phyloP scores from a whole-genome alignment of 2,329 filamentous ascomycete genomes.

The Cladophialophora carrionii region DNA sequence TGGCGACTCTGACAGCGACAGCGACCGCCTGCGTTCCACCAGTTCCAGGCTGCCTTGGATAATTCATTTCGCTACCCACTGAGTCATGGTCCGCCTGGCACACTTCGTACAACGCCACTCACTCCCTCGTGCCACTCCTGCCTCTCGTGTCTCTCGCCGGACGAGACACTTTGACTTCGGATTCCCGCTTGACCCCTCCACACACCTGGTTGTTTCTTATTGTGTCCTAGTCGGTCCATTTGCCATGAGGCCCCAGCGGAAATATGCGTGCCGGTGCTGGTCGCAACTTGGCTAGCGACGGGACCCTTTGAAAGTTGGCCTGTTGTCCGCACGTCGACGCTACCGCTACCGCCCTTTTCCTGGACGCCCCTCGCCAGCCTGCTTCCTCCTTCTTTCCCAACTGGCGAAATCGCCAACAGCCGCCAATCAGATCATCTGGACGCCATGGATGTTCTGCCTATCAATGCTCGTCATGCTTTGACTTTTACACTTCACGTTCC shows the following conservation, averaged over 20 bases:
- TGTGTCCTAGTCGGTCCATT: neutral
- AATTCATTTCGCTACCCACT: conserved; percentile 11
- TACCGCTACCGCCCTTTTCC: conserved; percentile 23
- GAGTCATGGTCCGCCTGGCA: conserved; percentile 3
- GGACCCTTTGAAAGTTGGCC: conserved; percentile 11
- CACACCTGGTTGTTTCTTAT: neutral
- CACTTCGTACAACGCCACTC: conserved; percentile 5
- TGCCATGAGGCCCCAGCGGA: conserved; percentile 2
- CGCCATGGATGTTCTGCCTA: conserved; percentile 15
- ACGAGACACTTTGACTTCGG: neutral
- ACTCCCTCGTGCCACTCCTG: neutral
- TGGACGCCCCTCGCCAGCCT: conserved; percentile 32
- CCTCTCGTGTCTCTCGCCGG: neutral
- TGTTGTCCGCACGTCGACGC: conserved; percentile 24
- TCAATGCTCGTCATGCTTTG: conserved; percentile 25
- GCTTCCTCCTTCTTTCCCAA: conserved; percentile 27
- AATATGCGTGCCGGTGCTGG: conserved; percentile 16
- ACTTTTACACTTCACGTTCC: conserved; percentile 13
- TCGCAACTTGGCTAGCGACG: conserved; percentile 1
- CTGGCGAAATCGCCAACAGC: conserved; percentile 8
- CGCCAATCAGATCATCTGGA: conserved; percentile 3
- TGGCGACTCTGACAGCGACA: conserved; percentile 8
- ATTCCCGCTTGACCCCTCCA: neutral
- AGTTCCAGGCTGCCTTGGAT: conserved; percentile 19
- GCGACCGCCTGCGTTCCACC: conserved; percentile 19